Evolutionary conservation across 1,284 basidiomycete species (phyloP).

Genomic region (Anthracocystis walkeri): DNA sequence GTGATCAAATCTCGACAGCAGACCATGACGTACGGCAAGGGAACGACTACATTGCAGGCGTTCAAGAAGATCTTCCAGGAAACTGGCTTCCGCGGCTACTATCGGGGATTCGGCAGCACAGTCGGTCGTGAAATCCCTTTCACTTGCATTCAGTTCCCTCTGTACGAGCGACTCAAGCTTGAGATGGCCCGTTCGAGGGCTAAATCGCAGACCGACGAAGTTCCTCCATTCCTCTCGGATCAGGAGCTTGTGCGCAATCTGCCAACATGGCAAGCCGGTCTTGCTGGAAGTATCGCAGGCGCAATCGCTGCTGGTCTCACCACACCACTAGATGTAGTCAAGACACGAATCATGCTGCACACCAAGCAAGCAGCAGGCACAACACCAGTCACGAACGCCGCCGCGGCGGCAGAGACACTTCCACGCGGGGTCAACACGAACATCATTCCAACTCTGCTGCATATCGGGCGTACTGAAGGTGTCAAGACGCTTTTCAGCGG

Average conservation of each 20-base stretch:
- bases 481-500: slow-evolving; percentile 83
- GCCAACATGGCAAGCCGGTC: slow-evolving; percentile 84
- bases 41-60: slow-evolving; percentile 72
- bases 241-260: slow-evolving; percentile 69
- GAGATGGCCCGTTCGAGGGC: slow-evolving; percentile 47
- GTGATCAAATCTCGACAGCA: slow-evolving; percentile 89
- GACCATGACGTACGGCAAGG: slow-evolving; percentile 77
- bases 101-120: slow-evolving; percentile 82
- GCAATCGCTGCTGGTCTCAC: slow-evolving; percentile 89
- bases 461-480: slow-evolving; percentile 82
- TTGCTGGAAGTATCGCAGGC: slow-evolving; percentile 91
- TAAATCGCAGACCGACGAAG: neutral
- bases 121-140: slow-evolving; percentile 93
- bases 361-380: slow-evolving; percentile 27
- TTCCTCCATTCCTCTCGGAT: slow-evolving; percentile 19
- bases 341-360: slow-evolving; percentile 97
- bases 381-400: neutral
- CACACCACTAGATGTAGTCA: slow-evolving; percentile 95
- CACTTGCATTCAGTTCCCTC: slow-evolving; percentile 95
- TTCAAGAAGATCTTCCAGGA: slow-evolving; percentile 73
- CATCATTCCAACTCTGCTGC: slow-evolving; percentile 68
- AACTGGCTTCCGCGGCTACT: slow-evolving; percentile 79
- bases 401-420: slow-evolving; percentile 8
- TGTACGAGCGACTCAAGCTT: slow-evolving; percentile 89
- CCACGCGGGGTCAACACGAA: slow-evolving; percentile 58